Evolutionary conservation across 202 grass and related monocot genomes (phyloP).

Genomic region (Hordeum pubiflorum): DNA sequence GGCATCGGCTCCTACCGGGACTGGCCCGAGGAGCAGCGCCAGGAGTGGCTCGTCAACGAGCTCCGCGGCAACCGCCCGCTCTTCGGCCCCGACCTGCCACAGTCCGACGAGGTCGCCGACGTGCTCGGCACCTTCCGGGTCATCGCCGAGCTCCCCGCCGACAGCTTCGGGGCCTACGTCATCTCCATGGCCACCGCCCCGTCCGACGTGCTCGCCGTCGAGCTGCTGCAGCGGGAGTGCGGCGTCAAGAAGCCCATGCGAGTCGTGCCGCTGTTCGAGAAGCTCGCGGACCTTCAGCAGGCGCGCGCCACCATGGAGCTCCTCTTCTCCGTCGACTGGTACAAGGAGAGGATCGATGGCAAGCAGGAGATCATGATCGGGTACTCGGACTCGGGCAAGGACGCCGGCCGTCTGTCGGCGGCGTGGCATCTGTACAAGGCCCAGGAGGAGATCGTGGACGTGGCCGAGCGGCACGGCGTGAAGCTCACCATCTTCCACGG

Average conservation of each 20-base stretch:
- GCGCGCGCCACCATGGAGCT: conserved; percentile 49
- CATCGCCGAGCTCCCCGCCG: conserved; percentile 53
- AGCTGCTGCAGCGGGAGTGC: conserved; percentile 64
- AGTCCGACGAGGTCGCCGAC: conserved; percentile 55
- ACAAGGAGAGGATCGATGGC: conserved; percentile 47
- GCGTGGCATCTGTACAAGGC: conserved; percentile 67
- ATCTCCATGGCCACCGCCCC: conserved; percentile 70
- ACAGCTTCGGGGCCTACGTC: conserved; percentile 66
- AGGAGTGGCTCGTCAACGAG: conserved; percentile 66
- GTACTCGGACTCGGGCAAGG: conserved; percentile 88
- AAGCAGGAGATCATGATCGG: conserved; percentile 93
- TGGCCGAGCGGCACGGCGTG: conserved; percentile 50
- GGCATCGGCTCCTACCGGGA: conserved; percentile 66
- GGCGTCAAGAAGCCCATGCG: conserved; percentile 42
- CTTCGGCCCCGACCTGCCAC: conserved; percentile 42
- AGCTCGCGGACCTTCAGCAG: conserved; percentile 53
- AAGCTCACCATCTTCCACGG: conserved; percentile 80
- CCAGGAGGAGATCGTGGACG: conserved; percentile 65
- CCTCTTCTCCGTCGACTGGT: conserved; percentile 67
- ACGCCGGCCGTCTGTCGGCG: conserved; percentile 59
- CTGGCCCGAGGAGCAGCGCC: conserved; percentile 62
- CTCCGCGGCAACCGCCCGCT: conserved; percentile 58
- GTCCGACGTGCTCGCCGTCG: conserved; percentile 75
- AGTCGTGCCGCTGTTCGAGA: conserved; percentile 72
- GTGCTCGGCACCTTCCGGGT: conserved; percentile 69